Evolutionary conservation across 495 filamentous ascomycete genomes (phyloP), one percentile per base, ranked within the genome.

Genomic region (Daldinia grandis): DNA sequence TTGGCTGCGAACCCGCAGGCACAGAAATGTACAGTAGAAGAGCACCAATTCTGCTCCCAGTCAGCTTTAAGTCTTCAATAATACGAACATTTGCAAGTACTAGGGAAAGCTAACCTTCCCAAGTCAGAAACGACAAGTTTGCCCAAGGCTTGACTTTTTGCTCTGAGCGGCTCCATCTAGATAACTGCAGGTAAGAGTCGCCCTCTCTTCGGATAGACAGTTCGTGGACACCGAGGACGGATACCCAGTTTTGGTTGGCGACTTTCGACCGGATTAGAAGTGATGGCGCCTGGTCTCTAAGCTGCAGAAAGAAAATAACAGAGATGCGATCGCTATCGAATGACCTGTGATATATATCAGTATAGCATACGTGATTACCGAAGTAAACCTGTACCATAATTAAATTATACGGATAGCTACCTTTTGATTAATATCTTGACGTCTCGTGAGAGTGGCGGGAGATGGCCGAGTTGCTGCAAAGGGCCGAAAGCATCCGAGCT

Each of bases 1-100:
- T 25, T 74, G 75, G 70, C 93, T 92, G 54, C 92, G 87, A 14
- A 87, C 84, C 74, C 93, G 93, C 62, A 97, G 84, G 0, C 91
- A 89, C 27, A 92, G 78, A 71, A 95, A 92, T 0, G 89, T 87
- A 78, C 87, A 90, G 76, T 91, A 92, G 76, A 97, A 95, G 1
- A 92, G 80, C 12, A 93, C 91, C 88, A 97, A 88, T 64, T 86
- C 83, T 85, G 40, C 21, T 51, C 19, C 25, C 0, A 15, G 58
- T 79, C 44, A 73, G 75, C 66, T 31, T 31, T 59, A 2, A n/a
- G 15, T 37, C 27, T 12, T 44, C 17, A 31, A 21, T 17, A 42
- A 3, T 28, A 10, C 15, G 24, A 21, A 30, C 25, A 5, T 44
- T 19, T 7, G 31, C n/a, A 21, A 24, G 28, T 51, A 4, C 3